These are phyloP conservation scores for Tulasnella sp. DNA, from an alignment of 768 basidiomycete genomes.

Conservation along the genomic window DNA sequence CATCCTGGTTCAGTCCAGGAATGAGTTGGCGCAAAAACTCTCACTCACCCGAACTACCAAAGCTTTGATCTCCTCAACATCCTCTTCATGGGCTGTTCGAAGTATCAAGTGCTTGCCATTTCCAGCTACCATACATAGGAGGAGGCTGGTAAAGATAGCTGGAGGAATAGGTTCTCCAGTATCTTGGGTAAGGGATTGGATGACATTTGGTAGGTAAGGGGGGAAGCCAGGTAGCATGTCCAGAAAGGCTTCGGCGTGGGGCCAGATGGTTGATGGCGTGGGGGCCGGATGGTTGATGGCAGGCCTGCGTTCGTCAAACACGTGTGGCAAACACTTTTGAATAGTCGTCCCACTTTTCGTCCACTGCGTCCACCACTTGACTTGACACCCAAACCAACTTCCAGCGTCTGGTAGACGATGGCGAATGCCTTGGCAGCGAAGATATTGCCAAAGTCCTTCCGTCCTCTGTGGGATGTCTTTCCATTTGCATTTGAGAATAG, in stretches of 20 bases:
- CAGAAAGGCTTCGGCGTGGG: neutral
- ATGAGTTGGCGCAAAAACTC: no score
- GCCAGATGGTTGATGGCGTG: neutral
- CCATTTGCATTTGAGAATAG: no score
- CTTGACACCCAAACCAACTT: no score
- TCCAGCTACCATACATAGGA: conserved; percentile 33
- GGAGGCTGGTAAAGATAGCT: conserved; percentile 25
- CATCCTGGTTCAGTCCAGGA: neutral
- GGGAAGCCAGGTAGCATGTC: conserved; percentile 19
- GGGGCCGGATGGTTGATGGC: no score
- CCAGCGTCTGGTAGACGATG: no score
- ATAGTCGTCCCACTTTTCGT: no score
- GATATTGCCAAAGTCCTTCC: no score
- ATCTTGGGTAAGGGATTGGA: conserved; percentile 22
- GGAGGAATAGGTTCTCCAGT: conserved; percentile 12
- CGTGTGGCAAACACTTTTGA: no score
- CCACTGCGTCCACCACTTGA: no score
- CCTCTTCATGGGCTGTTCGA: conserved; percentile 26
- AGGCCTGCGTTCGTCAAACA: no score
- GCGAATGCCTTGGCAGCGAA: no score
- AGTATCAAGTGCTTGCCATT: conserved; percentile 31
- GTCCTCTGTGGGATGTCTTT: no score
- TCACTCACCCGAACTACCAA: conserved; percentile 32
- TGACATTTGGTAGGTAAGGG: conserved; percentile 16
- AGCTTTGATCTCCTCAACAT: conserved; percentile 32